phyloP scores from a whole-genome alignment of 73 alveolate species.

The Blepharisma stoltei region DNA sequence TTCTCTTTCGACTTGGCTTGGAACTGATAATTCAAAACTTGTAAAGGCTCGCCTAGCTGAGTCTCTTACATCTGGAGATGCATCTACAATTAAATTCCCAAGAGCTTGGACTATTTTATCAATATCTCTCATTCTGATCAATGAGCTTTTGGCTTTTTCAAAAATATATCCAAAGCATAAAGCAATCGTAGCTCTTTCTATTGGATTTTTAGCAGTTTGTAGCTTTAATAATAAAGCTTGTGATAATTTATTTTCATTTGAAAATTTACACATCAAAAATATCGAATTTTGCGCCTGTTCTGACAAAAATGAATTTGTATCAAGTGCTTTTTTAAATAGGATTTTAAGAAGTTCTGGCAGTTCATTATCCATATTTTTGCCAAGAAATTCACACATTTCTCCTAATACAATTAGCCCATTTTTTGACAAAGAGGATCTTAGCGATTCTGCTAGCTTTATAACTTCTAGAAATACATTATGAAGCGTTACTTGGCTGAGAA shows the following conservation, averaged over 20 bases:
- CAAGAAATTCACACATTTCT: constrained; percentile 15
- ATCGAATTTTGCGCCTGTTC: constrained; percentile 20
- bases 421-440: constrained; percentile 20
- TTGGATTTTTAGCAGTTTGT: constrained; percentile 6
- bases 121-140: constrained; percentile 4
- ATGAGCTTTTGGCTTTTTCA: neutral
- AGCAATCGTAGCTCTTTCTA: constrained; percentile 1
- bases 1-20: neutral
- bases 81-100: constrained; percentile 14
- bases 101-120: constrained; percentile 19
- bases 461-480: constrained; percentile 28
- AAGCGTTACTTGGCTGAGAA: constrained; percentile 5
- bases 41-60: neutral
- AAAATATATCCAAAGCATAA: constrained; percentile 11
- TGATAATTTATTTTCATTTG: neutral
- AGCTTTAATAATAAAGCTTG: neutral
- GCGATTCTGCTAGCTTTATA: constrained; percentile 2
- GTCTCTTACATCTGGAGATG: constrained; percentile 22
- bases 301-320: constrained; percentile 23
- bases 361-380: constrained; percentile 20
- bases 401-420: constrained; percentile 7
- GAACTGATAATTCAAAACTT: neutral
- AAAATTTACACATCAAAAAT: neutral
- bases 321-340: constrained; percentile 19
- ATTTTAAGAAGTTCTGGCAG: neutral